Evolutionary conservation across 352 stramenopile species (phyloP), one percentile per base, ranked within the genome.

Genomic region (Globisporangium camurandrum): DNA sequence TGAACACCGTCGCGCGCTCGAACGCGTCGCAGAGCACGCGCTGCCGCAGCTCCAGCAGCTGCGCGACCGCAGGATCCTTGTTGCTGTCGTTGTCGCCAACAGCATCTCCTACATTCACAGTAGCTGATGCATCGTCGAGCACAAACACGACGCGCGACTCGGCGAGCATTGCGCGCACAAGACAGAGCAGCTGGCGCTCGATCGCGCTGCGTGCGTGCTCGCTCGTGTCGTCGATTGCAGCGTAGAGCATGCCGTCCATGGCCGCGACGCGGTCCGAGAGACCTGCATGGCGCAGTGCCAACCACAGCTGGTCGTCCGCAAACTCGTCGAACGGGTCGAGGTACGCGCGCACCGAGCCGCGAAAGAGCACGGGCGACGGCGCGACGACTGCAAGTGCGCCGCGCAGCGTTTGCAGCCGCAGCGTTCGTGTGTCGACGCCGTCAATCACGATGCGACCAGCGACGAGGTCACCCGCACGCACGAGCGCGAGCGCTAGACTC

Each of bases 141-240:
- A 97, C 77, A n/a, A n/a, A n/a, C 14, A 98, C 75, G 14, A 86
- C 51, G 31, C 63, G 62, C n/a, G 93, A 80, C 46, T 98, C 79
- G 5, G 72, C 75, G 7, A 99, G 64, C 50, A 99, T 62, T 14
- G 96, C 95, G 47, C 97, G 76, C 40, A 87, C 97, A 53, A 99
- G 76, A 59, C 94, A 98, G n/a, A 99, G 61, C 23, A 99, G 72
- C 65, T 98, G 95, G 0, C 95, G 72, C 67, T 99, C 90, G 5
- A 93, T 96, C 12, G 97, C 85, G n/a, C n/a, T n/a, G 53, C 68
- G 94, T 50, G 97, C 97, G 68, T 97, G 99, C 31, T 66, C 76
- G 45, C 90, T 95, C 47, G 83, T 88, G 54, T 97, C 95, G 46
- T 88, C 74, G 11, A 98, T 74, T 26, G 49, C 52, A 37, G 69